Evolutionary conservation across 371 early-diverging fungal genomes (phyloP).

Genomic region (Coemansia sp.): DNA sequence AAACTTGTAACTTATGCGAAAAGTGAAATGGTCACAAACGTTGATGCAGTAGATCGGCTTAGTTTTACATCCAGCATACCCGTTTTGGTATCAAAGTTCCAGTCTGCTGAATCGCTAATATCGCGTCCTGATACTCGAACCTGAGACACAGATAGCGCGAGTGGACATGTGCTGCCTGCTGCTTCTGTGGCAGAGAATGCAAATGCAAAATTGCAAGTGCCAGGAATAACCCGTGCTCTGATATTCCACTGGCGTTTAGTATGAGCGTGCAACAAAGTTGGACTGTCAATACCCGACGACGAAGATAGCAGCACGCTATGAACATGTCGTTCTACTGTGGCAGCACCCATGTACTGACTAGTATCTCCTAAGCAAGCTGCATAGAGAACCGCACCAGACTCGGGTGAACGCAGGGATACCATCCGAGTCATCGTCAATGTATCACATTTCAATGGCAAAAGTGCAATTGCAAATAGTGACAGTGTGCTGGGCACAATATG

Average conservation of each 20-base stretch:
- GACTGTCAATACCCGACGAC: neutral
- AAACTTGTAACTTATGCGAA: neutral
- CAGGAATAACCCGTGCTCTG: slow-evolving; percentile 15
- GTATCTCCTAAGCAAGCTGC: slow-evolving; percentile 37
- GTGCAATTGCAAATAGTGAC: slow-evolving; percentile 9
- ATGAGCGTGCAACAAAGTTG: neutral
- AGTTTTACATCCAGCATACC: neutral
- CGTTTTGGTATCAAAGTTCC: neutral
- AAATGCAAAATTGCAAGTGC: slow-evolving; percentile 3
- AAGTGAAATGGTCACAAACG: neutral
- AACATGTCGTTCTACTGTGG: slow-evolving; percentile 21
- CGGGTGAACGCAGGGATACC: slow-evolving; percentile 13
- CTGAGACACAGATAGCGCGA: slow-evolving; percentile 5
- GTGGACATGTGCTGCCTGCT: neutral
- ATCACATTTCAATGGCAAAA: slow-evolving; percentile 25
- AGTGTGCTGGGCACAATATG: neutral
- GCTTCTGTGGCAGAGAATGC: slow-evolving; percentile 10
- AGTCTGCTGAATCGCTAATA: neutral
- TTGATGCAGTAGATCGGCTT: neutral
- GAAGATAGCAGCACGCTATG: slow-evolving; percentile 22
- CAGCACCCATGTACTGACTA: slow-evolving; percentile 9
- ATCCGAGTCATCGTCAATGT: slow-evolving; percentile 21
- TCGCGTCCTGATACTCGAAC: slow-evolving; percentile 15
- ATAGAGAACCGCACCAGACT: slow-evolving; percentile 20
- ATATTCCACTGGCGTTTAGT: slow-evolving; percentile 19